Evolutionary conservation across 768 basidiomycete species (phyloP), one percentile per base, ranked within the genome.

Genomic region (Psilocybe sp.): DNA sequence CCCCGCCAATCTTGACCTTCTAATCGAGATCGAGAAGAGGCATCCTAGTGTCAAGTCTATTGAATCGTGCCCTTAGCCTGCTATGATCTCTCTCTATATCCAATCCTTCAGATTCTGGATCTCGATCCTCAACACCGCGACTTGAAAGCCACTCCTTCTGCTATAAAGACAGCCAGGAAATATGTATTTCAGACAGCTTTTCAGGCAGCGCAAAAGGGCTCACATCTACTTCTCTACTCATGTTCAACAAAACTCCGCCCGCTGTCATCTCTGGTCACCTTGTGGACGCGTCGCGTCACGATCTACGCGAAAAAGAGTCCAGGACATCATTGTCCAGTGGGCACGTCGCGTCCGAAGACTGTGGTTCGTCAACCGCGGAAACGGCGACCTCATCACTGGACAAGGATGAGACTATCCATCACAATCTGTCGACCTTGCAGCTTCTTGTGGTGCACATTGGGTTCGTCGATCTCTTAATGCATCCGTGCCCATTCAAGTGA

Each of bases 361-460:
- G 16, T 40, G n/a, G 35, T 19, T 67, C 65, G 49, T 51, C 66
- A 40, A 50, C 57, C 10, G 66, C 70, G 36, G 49, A 60, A 13
- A n/a, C 33, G 23, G 65, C 73, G 32, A 68, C 67, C 33, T 65
- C 73, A 35, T 70, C 65, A 18, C 51, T 69, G 32, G 65, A 68
- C 43, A 58, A 58, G 16, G 31, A 51, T 53, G 51, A 55, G 53
- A 15, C 54, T 35, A 20, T 53, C 11, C 48, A 45, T 51, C 53
- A 48, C 16, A 58, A 68, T 37, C 65, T 85, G 38, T 84, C 87
- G 4, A 81, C 80, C 1, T 50, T 73, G 19, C 79, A 78, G 23
- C 76, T 87, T 47, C 70, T 87, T 44, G 64, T 79, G 40, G 78
- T 84, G 18, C 88, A 89, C 64, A 74, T 87, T 54, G 88, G 88